Conservation (phyloP, 352 stramenopile species). For the Proteromonas lacertae region DNA sequence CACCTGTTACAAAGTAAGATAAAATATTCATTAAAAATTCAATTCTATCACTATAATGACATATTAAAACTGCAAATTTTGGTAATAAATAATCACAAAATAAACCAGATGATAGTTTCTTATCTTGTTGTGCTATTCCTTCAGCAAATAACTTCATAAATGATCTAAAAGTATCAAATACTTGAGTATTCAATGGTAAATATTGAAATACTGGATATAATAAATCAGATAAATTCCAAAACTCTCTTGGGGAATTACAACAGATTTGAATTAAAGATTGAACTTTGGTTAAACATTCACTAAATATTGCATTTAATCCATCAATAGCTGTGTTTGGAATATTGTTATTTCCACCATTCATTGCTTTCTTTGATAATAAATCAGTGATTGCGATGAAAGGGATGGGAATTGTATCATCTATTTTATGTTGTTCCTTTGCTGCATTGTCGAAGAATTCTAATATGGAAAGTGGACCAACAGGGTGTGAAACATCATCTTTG, state of each 20-base stretch:
- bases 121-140: neutral
- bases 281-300: slow-evolving; percentile 13
- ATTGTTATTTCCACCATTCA: slow-evolving; percentile 1
- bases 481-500: too few species aligned
- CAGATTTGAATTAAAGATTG: slow-evolving; percentile 21
- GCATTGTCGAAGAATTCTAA: too few species aligned
- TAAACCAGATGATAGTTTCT: slow-evolving; percentile 2
- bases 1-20: slow-evolving; percentile 3
- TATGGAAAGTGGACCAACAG: too few species aligned
- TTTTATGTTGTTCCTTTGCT: too few species aligned
- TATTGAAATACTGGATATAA: neutral
- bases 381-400: too few species aligned
- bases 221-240: slow-evolving; percentile 19
- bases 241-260: slow-evolving; percentile 30
- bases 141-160: neutral
- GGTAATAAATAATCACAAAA: slow-evolving; percentile 7
- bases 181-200: neutral
- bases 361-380: slow-evolving; percentile 6
- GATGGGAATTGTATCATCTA: too few species aligned
- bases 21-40: slow-evolving; percentile 2
- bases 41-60: neutral
- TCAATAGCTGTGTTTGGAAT: slow-evolving; percentile 12
- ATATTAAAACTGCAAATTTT: slow-evolving; percentile 2
- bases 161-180: neutral
- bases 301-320: slow-evolving; percentile 10